Evolutionary conservation across 192 early-diverging fungal species (phyloP).

Genomic region (Coemansia guatemalensis): DNA sequence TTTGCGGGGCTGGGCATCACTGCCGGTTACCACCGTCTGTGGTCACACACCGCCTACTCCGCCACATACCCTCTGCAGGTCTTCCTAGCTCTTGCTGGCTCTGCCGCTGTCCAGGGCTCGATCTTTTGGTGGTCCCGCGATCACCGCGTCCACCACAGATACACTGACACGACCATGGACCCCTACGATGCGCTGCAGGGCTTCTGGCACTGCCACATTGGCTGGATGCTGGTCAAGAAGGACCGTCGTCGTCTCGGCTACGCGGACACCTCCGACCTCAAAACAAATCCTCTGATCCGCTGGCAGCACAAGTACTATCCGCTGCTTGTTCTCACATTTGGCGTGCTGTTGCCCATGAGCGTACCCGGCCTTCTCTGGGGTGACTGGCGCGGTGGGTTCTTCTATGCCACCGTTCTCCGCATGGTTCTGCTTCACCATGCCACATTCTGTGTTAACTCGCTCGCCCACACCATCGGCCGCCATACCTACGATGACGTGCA

Average conservation of each 20-base stretch:
- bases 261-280: slow-evolving; percentile 79
- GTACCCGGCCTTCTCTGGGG: slow-evolving; percentile 84
- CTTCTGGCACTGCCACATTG: slow-evolving; percentile 79
- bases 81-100: slow-evolving; percentile 63
- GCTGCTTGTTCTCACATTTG: slow-evolving; percentile 68
- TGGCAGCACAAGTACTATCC: slow-evolving; percentile 81
- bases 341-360: slow-evolving; percentile 77
- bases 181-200: slow-evolving; percentile 81
- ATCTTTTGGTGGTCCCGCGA: slow-evolving; percentile 85
- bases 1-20: slow-evolving; percentile 45
- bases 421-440: slow-evolving; percentile 82
- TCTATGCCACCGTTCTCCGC: slow-evolving; percentile 71
- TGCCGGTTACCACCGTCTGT: slow-evolving; percentile 82
- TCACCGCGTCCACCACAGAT: slow-evolving; percentile 87
- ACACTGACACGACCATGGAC: slow-evolving; percentile 81
- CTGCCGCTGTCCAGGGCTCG: slow-evolving; percentile 78
- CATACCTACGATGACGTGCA: slow-evolving; percentile 76
- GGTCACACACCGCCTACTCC: slow-evolving; percentile 76
- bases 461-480: slow-evolving; percentile 78
- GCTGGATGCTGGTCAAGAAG: slow-evolving; percentile 85
- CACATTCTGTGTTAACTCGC: slow-evolving; percentile 84
- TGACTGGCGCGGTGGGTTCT: slow-evolving; percentile 81
- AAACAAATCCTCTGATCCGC: slow-evolving; percentile 67
- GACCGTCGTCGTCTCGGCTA: slow-evolving; percentile 71
- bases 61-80: slow-evolving; percentile 63